Evolutionary conservation across 2,329 filamentous ascomycete genomes (phyloP).

Genomic region (Penicillium paneum): DNA sequence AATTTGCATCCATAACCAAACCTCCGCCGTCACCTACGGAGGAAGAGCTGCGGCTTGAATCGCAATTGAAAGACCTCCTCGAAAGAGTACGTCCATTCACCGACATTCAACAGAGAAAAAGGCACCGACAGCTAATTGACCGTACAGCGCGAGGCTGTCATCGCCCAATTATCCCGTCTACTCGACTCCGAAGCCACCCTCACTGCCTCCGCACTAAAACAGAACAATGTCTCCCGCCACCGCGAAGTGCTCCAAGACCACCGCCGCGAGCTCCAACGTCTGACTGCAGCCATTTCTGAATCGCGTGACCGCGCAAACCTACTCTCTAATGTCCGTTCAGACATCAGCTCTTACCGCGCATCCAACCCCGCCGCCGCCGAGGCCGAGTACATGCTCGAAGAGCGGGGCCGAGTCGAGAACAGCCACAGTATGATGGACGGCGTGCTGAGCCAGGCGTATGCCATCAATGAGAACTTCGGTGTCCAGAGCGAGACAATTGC

Average conservation of each 20-base stretch:
- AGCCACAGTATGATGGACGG: conserved; percentile 86
- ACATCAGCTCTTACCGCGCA: conserved; percentile 84
- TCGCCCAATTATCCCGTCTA: conserved; percentile 78
- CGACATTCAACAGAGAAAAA: neutral
- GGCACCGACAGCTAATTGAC: conserved; percentile 8
- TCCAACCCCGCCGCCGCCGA: conserved; percentile 79
- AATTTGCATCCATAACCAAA: conserved; percentile 76
- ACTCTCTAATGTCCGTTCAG: conserved; percentile 81
- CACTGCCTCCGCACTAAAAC: conserved; percentile 89
- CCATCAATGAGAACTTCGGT: conserved; percentile 87
- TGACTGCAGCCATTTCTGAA: conserved; percentile 70
- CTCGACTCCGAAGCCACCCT: conserved; percentile 88
- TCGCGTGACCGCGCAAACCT: conserved; percentile 86
- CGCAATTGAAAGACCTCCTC: conserved; percentile 77
- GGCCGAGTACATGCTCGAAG: conserved; percentile 95
- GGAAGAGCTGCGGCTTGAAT: conserved; percentile 76
- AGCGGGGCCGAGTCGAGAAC: conserved; percentile 79
- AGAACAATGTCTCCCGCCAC: conserved; percentile 89
- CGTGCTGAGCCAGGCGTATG: conserved; percentile 92
- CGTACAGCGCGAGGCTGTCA: conserved; percentile 71
- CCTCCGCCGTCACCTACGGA: conserved; percentile 80
- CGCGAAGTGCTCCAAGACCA: conserved; percentile 87
- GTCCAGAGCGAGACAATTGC: conserved; percentile 82
- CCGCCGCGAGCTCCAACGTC: conserved; percentile 72
- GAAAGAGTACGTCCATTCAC: conserved; percentile 43